Percentiles rank a stretch among this genome's conserved stretches.
Conservation (phyloP, 805 yeast genomes). For the Phaffomyces opuntiae region DNA sequence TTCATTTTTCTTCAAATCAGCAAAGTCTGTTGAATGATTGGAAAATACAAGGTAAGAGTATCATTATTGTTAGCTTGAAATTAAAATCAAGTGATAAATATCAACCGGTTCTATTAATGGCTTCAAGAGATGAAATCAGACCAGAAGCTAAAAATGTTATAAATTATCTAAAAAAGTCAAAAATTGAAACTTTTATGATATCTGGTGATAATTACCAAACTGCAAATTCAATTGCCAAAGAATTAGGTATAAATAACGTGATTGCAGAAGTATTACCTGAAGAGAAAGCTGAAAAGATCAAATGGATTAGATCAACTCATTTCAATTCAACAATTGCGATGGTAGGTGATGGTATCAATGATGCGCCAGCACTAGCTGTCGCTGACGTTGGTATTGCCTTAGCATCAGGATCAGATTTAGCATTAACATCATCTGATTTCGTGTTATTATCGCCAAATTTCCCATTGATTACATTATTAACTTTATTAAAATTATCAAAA, state of each 20-base stretch:
- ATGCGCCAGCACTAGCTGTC: conserved; percentile 70
- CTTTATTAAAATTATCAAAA: conserved; percentile 44
- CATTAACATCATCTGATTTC: conserved; percentile 68
- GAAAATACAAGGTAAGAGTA: conserved; percentile 60
- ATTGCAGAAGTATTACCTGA: conserved; percentile 70
- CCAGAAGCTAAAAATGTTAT: conserved; percentile 52
- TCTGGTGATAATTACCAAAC: conserved; percentile 68
- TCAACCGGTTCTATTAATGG: conserved; percentile 41
- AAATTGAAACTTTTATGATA: conserved; percentile 64
- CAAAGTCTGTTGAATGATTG: conserved; percentile 35
- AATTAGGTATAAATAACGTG: conserved; percentile 54
- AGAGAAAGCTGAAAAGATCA: conserved; percentile 57
- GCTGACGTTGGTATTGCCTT: conserved; percentile 77
- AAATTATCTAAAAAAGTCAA: conserved; percentile 28
- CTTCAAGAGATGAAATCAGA: conserved; percentile 54
- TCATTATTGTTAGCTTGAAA: conserved; percentile 46
- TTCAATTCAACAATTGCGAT: conserved; percentile 40
- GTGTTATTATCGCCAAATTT: conserved; percentile 49
- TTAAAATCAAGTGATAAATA: conserved; percentile 25
- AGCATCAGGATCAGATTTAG: conserved; percentile 71
- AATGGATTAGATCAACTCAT: conserved; percentile 43
- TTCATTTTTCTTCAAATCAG: conserved; percentile 30
- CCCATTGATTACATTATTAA: conserved; percentile 46
- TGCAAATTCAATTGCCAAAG: conserved; percentile 58
- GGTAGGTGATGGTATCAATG: conserved; percentile 84